Base-by-base conservation (phyloP, 352 stramenopile species). In the Phytophthora meadii region DNA sequence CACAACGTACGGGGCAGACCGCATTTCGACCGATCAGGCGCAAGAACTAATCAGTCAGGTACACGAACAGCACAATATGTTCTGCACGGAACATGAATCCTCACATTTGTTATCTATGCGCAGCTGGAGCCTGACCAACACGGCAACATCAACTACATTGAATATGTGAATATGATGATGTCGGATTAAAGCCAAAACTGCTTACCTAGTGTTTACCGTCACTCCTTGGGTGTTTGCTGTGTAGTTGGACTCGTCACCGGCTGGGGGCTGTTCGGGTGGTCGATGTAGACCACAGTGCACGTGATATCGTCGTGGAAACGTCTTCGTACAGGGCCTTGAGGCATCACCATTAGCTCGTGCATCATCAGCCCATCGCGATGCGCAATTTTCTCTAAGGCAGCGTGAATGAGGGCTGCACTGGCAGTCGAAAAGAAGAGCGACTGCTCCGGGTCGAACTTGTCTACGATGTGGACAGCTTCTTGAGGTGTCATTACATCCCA, bases 131-230 rank as follows among this genome's bases (percentile, higher is more conserved):
- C 89, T 17, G 94, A 98, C 59, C 81, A 89, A 45, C 84, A 97
- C 42, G 94, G 92, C 17, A 87, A 97, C 63, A 95, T 98, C 67
- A 97, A 98, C 76, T 98, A 97, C 65, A 58, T 93, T 15, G 90
- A 98, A 50, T 98, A 98, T 68, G 88, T 98, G 9, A 97, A 97
- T 65, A 98, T 98, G 85, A 98, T 98, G 92, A 97, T 98, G 92
- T 84, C 77, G 12, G 82, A 94, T 72, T 92, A 84, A 66, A 67
- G 45, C 15, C 41, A 54, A 50, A 46, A 19, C 34, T 46, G 24
- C 28, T 34, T 54, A 34, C 17, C 24, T 60, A 48, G 10, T 27
- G 37, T 42, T 64, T 63, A 15, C 6, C 32, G 34, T 67, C 47
- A 69, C 19, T 25, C 53, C 9, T 65, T 10, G n/a, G 37, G 36